Evolutionary conservation across 1,284 basidiomycete species (phyloP).

Genomic region (Cutaneotrichosporon dermatis): DNA sequence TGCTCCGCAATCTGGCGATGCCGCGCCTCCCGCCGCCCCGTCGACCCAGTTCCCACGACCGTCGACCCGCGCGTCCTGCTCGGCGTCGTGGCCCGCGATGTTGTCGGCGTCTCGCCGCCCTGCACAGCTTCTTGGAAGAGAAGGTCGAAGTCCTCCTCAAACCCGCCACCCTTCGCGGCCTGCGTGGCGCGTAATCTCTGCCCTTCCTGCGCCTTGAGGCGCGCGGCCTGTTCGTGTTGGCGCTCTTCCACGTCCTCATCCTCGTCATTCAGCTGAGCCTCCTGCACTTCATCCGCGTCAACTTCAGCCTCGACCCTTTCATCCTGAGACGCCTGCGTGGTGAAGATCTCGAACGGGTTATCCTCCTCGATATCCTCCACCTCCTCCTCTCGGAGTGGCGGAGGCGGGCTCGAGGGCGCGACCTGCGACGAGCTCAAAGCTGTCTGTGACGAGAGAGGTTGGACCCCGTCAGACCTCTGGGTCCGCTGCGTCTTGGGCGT

Average conservation of each 20-base stretch:
- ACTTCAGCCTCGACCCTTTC: constrained; percentile 38
- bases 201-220: constrained; percentile 32
- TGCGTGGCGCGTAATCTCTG: constrained; percentile 38
- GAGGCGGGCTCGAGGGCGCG: constrained; percentile 26
- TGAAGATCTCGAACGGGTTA: constrained; percentile 40
- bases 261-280: constrained; percentile 26
- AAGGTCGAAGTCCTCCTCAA: constrained; percentile 27
- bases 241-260: constrained; percentile 28
- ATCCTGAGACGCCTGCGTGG: constrained; percentile 34
- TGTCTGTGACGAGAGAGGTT: too few relatives aligned
- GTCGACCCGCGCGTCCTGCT: neutral
- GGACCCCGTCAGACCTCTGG: neutral
- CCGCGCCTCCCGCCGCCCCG: constrained; percentile 19
- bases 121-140: constrained; percentile 30
- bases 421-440: neutral
- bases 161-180: constrained; percentile 6
- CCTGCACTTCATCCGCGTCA: constrained; percentile 40
- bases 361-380: constrained; percentile 22
- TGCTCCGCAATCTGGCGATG: constrained; percentile 27
- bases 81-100: neutral
- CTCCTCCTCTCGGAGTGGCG: constrained; percentile 22
- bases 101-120: constrained; percentile 5
- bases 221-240: constrained; percentile 28
- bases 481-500: constrained; percentile 19
- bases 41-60: constrained; percentile 12